Conservation (phyloP, 1,139 yeast genomes). For the Debaryomyces udenii region DNA sequence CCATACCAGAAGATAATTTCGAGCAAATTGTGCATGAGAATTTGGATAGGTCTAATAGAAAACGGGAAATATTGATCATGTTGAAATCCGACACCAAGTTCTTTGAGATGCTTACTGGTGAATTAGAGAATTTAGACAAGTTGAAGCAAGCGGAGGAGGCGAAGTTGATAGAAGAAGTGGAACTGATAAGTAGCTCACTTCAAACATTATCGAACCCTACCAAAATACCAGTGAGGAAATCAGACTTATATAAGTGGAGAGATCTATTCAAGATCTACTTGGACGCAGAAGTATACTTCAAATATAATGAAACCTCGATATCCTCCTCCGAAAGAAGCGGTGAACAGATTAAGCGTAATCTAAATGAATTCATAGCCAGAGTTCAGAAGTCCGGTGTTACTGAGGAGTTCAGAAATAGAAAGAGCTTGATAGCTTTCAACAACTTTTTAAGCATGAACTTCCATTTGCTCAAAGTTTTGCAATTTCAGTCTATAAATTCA, state of each 20-base stretch:
- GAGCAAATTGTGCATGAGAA: constrained; percentile 11
- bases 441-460: constrained; percentile 57
- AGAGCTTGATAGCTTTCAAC: constrained; percentile 49
- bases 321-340: constrained; percentile 44
- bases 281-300: constrained; percentile 68
- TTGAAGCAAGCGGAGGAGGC: constrained; percentile 50
- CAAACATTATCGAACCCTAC: constrained; percentile 43
- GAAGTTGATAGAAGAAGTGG: constrained; percentile 47
- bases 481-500: constrained; percentile 64
- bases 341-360: constrained; percentile 42
- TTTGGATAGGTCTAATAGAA: constrained; percentile 5
- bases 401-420: constrained; percentile 50
- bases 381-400: constrained; percentile 46
- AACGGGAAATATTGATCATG: constrained; percentile 36
- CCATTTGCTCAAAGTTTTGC: constrained; percentile 57
- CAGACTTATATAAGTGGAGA: constrained; percentile 73
- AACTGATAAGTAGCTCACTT: constrained; percentile 42
- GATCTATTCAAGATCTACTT: constrained; percentile 65
- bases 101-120: constrained; percentile 60
- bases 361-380: constrained; percentile 45
- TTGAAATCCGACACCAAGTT: constrained; percentile 53
- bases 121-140: constrained; percentile 52
- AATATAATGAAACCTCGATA: constrained; percentile 49
- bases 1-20: constrained; percentile 4
- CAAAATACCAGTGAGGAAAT: constrained; percentile 33